Evolutionary conservation across 2,329 filamentous ascomycete species (phyloP).

Genomic region (Curvularia lunata): DNA sequence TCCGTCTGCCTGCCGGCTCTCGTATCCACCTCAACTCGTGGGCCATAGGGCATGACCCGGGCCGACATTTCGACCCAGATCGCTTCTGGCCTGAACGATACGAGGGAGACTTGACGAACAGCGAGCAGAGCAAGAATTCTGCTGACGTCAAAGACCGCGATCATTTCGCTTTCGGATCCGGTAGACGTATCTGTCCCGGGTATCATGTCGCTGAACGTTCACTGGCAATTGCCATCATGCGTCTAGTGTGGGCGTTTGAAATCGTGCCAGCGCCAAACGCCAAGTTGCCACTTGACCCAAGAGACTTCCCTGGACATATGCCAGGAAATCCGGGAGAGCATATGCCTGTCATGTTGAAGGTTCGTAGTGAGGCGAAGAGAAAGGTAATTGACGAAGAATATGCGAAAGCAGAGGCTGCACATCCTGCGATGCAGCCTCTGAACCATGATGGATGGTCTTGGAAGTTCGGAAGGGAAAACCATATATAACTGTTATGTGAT

Average conservation of each 20-base stretch:
- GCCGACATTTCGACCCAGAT: conserved; percentile 33
- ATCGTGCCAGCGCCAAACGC: conserved; percentile 15
- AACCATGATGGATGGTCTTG: too few relatives aligned
- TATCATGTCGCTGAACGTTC: conserved; percentile 40
- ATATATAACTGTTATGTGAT: too few relatives aligned
- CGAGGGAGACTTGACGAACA: not conserved
- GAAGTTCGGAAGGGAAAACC: too few relatives aligned
- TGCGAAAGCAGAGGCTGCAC: too few relatives aligned
- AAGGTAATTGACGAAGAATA: conserved; percentile 4
- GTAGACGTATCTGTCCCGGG: not conserved
- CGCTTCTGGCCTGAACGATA: not conserved
- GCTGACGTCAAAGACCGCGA: not conserved
- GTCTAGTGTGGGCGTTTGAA: conserved; percentile 40
- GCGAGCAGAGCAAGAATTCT: not conserved
- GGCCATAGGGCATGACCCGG: not conserved
- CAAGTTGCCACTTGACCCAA: conserved; percentile 3
- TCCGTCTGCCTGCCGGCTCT: not conserved
- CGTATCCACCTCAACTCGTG: not conserved
- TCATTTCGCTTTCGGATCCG: not conserved
- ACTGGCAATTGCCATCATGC: conserved; percentile 34
- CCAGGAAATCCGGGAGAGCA: conserved; percentile 17
- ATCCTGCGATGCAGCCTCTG: too few relatives aligned
- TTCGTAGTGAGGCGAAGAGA: conserved; percentile 23
- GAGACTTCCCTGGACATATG: conserved; percentile 13
- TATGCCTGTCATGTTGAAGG: conserved; percentile 22